phyloP scores from a whole-genome alignment of 805 yeast species.

The Pichia insulana region DNA sequence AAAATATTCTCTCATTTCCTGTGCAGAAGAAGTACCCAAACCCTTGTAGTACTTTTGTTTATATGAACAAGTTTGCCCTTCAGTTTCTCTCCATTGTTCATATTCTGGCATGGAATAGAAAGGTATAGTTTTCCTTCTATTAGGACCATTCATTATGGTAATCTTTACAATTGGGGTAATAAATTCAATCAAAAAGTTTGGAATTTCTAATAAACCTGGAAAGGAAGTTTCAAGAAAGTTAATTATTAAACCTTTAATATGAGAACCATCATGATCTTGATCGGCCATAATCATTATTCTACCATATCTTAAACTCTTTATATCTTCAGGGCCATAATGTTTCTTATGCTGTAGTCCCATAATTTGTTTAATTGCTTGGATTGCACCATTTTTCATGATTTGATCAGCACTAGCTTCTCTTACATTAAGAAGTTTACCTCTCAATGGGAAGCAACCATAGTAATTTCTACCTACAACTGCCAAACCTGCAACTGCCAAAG shows the following conservation, averaged over 20 bases:
- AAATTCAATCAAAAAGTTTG: slow-evolving; percentile 88
- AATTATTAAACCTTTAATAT: slow-evolving; percentile 90
- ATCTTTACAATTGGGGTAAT: slow-evolving; percentile 96
- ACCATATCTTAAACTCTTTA: slow-evolving; percentile 79
- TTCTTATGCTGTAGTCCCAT: slow-evolving; percentile 94
- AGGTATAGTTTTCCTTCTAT: slow-evolving; percentile 46
- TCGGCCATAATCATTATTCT: slow-evolving; percentile 99
- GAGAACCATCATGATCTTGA: slow-evolving; percentile 99
- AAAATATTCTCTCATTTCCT: slow-evolving; percentile 84
- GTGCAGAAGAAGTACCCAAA: slow-evolving; percentile 86
- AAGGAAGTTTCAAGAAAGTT: slow-evolving; percentile 89
- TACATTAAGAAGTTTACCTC: slow-evolving; percentile 92
- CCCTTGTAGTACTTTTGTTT: slow-evolving; percentile 95
- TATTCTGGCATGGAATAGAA: slow-evolving; percentile 95
- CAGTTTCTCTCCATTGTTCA: slow-evolving; percentile 84
- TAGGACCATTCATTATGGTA: slow-evolving; percentile 55
- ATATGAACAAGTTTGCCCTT: slow-evolving; percentile 71
- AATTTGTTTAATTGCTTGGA: slow-evolving; percentile 89
- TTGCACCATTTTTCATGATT: slow-evolving; percentile 85
- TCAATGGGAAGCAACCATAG: slow-evolving; percentile 90
- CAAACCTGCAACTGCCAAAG: slow-evolving; percentile 87
- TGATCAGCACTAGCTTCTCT: slow-evolving; percentile 97
- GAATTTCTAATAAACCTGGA: slow-evolving; percentile 84
- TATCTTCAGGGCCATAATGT: slow-evolving; percentile 51
- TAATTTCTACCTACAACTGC: slow-evolving; percentile 92